A percentile compares a stretch with the other conserved stretches of the same genome.
These are phyloP conservation scores for Ceratopteris richardii DNA, from an alignment of 75 land plant genomes.

Conservation along the genomic window DNA sequence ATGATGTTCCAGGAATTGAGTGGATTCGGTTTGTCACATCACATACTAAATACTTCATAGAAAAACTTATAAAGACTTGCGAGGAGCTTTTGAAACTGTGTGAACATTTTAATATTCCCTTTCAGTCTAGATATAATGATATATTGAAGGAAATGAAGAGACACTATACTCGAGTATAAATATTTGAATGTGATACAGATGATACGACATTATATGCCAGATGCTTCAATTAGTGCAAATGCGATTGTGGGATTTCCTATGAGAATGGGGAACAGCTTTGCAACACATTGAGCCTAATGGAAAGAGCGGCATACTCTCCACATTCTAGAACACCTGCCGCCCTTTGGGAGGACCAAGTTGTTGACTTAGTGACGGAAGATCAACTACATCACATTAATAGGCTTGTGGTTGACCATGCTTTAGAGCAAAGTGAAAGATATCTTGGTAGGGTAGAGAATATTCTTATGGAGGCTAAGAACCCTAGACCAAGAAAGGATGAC, in stretches of 20 bases:
- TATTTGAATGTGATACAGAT: no score
- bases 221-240: slow-evolving; percentile 4
- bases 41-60: slow-evolving; percentile 1
- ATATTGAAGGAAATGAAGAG: slow-evolving; percentile 1
- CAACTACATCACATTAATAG: slow-evolving; percentile 1
- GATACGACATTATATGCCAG: slow-evolving; percentile 6
- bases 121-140: background rate
- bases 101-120: slow-evolving; percentile 6
- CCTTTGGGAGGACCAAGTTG: slow-evolving; percentile 4
- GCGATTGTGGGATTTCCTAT: slow-evolving; percentile 1
- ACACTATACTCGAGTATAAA: background rate
- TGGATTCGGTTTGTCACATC: no score
- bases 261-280: slow-evolving; percentile 1
- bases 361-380: no score
- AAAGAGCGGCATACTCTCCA: slow-evolving; percentile 5
- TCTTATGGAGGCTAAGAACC: no score
- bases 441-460: no score
- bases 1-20: slow-evolving; percentile 7
- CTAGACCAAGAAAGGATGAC: no score
- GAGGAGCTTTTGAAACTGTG: slow-evolving; percentile 2
- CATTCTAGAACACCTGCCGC: background rate
- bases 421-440: no score
- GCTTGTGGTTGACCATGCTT: background rate
- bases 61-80: background rate
- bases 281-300: slow-evolving; percentile 5